phyloP scores from a whole-genome alignment of 164 flowering plant genomes.

The Chimonanthus salicifolius region DNA sequence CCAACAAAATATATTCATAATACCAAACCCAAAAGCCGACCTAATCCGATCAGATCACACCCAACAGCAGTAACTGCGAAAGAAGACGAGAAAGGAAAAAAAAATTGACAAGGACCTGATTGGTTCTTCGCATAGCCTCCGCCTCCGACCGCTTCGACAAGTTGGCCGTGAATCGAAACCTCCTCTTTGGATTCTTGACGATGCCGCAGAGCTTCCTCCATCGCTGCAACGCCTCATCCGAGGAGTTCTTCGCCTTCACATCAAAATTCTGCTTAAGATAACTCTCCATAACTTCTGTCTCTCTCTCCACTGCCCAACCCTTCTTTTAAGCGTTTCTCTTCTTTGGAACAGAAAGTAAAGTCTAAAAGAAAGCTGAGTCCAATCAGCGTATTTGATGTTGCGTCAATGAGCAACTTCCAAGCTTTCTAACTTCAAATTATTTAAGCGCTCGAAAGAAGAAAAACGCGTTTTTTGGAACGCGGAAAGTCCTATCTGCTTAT shows the following conservation, averaged over 20 bases:
- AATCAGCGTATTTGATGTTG: too few species aligned
- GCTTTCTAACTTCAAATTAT: too few species aligned
- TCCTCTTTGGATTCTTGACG: slow-evolving; percentile 76
- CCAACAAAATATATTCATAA: neutral
- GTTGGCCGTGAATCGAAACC: slow-evolving; percentile 89
- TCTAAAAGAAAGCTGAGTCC: too few species aligned
- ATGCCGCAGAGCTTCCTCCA: slow-evolving; percentile 84
- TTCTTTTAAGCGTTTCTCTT: too few species aligned
- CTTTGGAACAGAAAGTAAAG: too few species aligned
- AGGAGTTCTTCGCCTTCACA: slow-evolving; percentile 82
- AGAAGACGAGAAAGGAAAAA: neutral
- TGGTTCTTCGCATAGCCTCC: slow-evolving; percentile 68
- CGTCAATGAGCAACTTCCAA: too few species aligned
- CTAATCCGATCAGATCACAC: neutral
- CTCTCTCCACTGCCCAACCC: too few species aligned
- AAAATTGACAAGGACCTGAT: slow-evolving; percentile 43
- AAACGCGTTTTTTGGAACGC: too few species aligned
- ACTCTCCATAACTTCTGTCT: slow-evolving; percentile 49
- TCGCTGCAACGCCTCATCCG: slow-evolving; percentile 79
- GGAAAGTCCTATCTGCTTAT: too few species aligned
- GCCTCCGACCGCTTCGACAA: slow-evolving; percentile 79
- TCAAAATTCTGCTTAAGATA: slow-evolving; percentile 70
- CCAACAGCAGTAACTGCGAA: too few species aligned
- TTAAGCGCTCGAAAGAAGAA: too few species aligned
- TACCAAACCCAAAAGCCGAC: too few species aligned